Evolutionary conservation across 1,284 basidiomycete genomes (phyloP), one percentile per base, ranked within the genome.

Genomic region (Naganishia liquefaciens): DNA sequence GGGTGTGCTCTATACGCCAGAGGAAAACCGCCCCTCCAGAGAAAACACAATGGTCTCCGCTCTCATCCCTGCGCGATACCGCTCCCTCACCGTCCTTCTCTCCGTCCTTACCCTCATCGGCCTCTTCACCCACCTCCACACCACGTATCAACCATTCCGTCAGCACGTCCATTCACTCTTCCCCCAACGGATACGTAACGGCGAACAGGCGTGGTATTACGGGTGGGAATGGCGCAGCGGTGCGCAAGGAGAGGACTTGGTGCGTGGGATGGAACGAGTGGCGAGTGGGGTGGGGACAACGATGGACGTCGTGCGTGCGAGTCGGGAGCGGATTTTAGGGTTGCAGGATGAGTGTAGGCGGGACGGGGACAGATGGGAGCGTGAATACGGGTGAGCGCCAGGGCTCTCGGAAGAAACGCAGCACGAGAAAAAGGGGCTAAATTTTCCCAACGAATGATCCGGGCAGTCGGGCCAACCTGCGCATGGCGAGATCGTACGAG

Each of bases 381-480:
- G 49, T 7, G 25, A 61, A 54, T 65, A 65, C 23, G 64, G 64
- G 63, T 65, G 43, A n/a, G n/a, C 49, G 63, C 40, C 15, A 13
- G 27, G 5, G 6, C 11, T 3, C n/a, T 9, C 17, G 49, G 49
- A 33, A 9, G 25, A 30, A 6, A 3, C 13, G 25, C n/a, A n/a
- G n/a, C n/a, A n/a, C n/a, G n/a, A n/a, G n/a, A n/a, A n/a, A n/a
- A n/a, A n/a, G n/a, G n/a, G n/a, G n/a, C n/a, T n/a, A n/a, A n/a
- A n/a, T n/a, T n/a, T n/a, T n/a, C n/a, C n/a, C n/a, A n/a, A n/a
- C n/a, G n/a, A n/a, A n/a, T n/a, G n/a, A n/a, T n/a, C n/a, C 25
- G 17, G 1, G 25, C 30, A 65, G 63, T 13, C 57, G 57, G 49
- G 40, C 57, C 25, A 66, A 66, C 17, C 5, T 66, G 9, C 43